Conservation (phyloP, 73 alveolate species). For the Stentor roeselii region DNA sequence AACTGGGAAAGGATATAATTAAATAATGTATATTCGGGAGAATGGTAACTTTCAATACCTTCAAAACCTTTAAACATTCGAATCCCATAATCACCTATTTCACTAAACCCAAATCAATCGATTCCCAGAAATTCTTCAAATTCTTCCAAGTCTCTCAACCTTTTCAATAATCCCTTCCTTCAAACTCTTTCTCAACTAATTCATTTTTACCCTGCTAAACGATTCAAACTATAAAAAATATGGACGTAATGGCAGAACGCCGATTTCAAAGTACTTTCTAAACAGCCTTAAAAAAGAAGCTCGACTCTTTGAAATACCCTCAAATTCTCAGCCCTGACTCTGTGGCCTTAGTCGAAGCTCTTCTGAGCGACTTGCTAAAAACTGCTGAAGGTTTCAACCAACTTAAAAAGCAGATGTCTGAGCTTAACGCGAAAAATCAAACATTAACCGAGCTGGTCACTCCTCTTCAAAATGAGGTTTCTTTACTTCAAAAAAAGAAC, state of each 20-base stretch:
- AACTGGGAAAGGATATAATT: not conserved
- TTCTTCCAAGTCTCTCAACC: too few relatives aligned
- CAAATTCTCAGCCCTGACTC: slow-evolving; percentile 88
- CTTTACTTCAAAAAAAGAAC: slow-evolving; percentile 91
- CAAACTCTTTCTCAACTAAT: too few relatives aligned
- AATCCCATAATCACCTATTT: too few relatives aligned
- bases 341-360: slow-evolving; percentile 83
- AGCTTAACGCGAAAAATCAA: slow-evolving; percentile 32
- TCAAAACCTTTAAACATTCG: too few relatives aligned
- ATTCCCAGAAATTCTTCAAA: too few relatives aligned
- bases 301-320: slow-evolving; percentile 91
- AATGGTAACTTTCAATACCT: too few relatives aligned
- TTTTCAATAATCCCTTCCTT: too few relatives aligned
- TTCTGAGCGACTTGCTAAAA: slow-evolving; percentile 84
- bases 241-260: slow-evolving; percentile 56
- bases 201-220: not conserved
- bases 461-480: slow-evolving; percentile 93
- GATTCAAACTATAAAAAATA: slow-evolving; percentile 25
- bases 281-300: slow-evolving; percentile 61
- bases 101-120: too few relatives aligned
- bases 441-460: slow-evolving; percentile 45
- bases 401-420: slow-evolving; percentile 74
- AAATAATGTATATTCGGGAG: too few relatives aligned
- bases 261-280: slow-evolving; percentile 36
- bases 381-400: slow-evolving; percentile 93